Base-by-base conservation (phyloP, 257 asterid genomes). In the Misopates orontium region DNA sequence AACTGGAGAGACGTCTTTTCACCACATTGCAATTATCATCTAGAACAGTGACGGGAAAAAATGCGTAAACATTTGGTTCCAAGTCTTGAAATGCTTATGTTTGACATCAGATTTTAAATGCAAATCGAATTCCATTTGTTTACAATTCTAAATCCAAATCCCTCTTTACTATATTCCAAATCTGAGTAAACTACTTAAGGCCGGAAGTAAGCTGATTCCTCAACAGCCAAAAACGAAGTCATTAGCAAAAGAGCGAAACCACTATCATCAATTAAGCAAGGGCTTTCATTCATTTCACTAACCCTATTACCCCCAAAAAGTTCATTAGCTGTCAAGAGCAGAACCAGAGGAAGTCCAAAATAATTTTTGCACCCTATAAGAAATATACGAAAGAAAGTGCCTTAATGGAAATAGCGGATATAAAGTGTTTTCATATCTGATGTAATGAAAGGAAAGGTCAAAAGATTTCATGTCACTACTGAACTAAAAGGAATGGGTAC, bases 281-380 rank as follows among this genome's bases (percentile, higher is more conserved):
- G 31, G 49, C 32, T 32, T 64, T 22, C 23, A 60, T 41, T 42
- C 53, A 52, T 58, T 57, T 28, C 47, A 58, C 36, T 59, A 48
- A 28, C 36, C 56, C 42, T 21, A 41, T 71, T 22, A 28, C 36
- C 45, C 41, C 28, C 52, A 12, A 17, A 55, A 22, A 48, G 50
- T 50, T 57, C 58, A 50, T 45, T 18, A 58, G 13, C n/a, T 21
- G 31, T 9, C 21, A 36, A 28, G 21, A 60, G 61, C 18, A 16
- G 50, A 62, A 56, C 14, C 48, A 40, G 56, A 59, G 67, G 50
- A 63, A 62, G 49, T 63, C 50, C 56, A 31, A 51, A 15, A 63
- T 47, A 66, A 53, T 18, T 3, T 49, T 62, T 25, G 7, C 41
- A 24, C 24, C 39, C 59, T 49, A 39, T 19, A 45, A 49, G 39